phyloP scores from a whole-genome alignment of 192 early-diverging fungal species.

The Geranomyces variabilis region DNA sequence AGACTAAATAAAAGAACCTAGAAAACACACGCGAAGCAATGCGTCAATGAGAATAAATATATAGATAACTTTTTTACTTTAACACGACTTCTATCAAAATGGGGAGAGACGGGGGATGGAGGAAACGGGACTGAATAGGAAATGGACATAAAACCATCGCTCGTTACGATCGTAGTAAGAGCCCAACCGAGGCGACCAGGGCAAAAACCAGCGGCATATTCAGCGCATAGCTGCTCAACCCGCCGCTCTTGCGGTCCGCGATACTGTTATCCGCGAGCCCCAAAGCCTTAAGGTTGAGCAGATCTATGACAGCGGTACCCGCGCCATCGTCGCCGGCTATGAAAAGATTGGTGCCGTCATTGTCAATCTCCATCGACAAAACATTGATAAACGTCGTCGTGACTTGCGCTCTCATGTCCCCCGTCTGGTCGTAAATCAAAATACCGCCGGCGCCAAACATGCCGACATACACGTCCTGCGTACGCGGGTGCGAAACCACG shows the following conservation, averaged over 20 bases:
- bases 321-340: conserved; percentile 29
- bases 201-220: neutral
- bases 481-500: conserved; percentile 17
- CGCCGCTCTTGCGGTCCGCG: neutral
- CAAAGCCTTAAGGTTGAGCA: conserved; percentile 5
- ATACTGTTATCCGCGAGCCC: conserved; percentile 17
- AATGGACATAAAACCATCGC: too few relatives aligned
- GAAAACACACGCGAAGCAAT: too few relatives aligned
- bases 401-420: conserved; percentile 22
- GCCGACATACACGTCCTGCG: conserved; percentile 29
- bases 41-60: too few relatives aligned
- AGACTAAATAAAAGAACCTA: too few relatives aligned
- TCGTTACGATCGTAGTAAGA: too few relatives aligned
- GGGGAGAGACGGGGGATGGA: too few relatives aligned
- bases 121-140: too few relatives aligned
- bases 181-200: neutral
- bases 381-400: conserved; percentile 32
- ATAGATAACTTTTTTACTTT: too few relatives aligned
- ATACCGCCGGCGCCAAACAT: conserved; percentile 26
- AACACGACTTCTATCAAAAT: too few relatives aligned
- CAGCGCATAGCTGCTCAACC: neutral
- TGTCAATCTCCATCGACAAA: conserved; percentile 23
- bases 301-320: conserved; percentile 16
- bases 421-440: conserved; percentile 23
- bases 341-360: conserved; percentile 17